Evolutionary conservation across 805 yeast species (phyloP).

Genomic region (Helenozyma baotianmanensis): DNA sequence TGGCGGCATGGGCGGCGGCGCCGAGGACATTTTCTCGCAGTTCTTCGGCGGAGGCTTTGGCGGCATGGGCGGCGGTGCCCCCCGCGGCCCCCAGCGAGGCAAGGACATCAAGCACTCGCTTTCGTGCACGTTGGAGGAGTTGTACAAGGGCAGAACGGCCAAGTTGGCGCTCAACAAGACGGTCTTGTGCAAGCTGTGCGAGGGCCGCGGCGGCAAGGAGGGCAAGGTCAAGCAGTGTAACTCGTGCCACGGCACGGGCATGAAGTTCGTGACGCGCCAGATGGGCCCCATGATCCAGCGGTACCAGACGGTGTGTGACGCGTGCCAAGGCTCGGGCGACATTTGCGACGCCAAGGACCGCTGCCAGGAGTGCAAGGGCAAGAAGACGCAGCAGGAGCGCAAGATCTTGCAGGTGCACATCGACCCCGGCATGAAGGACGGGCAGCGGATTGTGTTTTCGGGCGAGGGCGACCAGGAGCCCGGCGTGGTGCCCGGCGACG

Average conservation of each 20-base stretch:
- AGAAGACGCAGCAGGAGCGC: slow-evolving; percentile 81
- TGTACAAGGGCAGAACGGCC: slow-evolving; percentile 89
- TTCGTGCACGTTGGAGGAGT: slow-evolving; percentile 82
- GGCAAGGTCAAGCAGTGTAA: slow-evolving; percentile 85
- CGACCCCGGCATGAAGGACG: slow-evolving; percentile 95
- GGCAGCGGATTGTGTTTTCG: slow-evolving; percentile 82
- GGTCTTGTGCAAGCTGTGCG: slow-evolving; percentile 79
- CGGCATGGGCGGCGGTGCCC: slow-evolving; percentile 58
- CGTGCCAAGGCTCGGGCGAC: slow-evolving; percentile 90
- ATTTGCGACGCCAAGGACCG: slow-evolving; percentile 81
- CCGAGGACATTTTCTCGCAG: slow-evolving; percentile 73
- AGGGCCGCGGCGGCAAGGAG: slow-evolving; percentile 94
- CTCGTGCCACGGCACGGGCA: slow-evolving; percentile 87
- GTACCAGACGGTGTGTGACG: slow-evolving; percentile 91
- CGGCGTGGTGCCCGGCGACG: slow-evolving; percentile 93
- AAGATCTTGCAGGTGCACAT: slow-evolving; percentile 91
- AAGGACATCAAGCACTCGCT: slow-evolving; percentile 88
- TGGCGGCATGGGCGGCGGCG: slow-evolving; percentile 53
- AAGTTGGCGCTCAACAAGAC: slow-evolving; percentile 94
- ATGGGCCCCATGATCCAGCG: slow-evolving; percentile 99
- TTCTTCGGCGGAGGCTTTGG: slow-evolving; percentile 69
- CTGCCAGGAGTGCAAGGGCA: slow-evolving; percentile 84
- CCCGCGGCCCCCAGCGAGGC: slow-evolving; percentile 83
- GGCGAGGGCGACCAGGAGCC: slow-evolving; percentile 99
- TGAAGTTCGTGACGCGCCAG: slow-evolving; percentile 88